Evolutionary conservation across 2,329 filamentous ascomycete genomes (phyloP).

Genomic region (Scytalidium sp.): DNA sequence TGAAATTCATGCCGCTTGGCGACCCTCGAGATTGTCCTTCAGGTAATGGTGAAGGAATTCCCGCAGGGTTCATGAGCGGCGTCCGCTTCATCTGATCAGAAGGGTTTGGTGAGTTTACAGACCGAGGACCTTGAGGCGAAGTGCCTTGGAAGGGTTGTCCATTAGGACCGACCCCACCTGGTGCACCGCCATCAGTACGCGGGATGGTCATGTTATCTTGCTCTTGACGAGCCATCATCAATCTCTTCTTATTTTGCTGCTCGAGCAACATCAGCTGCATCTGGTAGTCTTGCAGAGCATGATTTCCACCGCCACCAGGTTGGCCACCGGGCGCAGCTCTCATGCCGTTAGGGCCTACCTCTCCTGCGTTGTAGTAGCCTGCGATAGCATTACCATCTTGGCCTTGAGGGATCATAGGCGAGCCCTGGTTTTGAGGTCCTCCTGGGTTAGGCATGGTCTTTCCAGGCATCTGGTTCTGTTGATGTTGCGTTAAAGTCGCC

Average conservation of each 20-base stretch:
- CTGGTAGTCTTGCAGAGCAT: conserved; percentile 82
- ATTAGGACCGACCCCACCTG: conserved; percentile 52
- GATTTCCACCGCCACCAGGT: conserved; percentile 47
- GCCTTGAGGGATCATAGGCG: conserved; percentile 76
- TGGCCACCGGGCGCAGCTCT: conserved; percentile 46
- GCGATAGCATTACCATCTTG: conserved; percentile 58
- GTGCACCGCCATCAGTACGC: conserved; percentile 40
- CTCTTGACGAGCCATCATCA: conserved; percentile 77
- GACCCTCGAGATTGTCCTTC: conserved; percentile 68
- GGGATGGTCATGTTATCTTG: conserved; percentile 63
- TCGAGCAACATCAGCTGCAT: conserved; percentile 87
- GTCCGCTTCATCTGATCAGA: conserved; percentile 78
- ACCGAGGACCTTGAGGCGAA: conserved; percentile 64
- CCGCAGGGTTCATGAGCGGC: conserved; percentile 67
- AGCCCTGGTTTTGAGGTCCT: conserved; percentile 73
- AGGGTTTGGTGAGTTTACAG: conserved; percentile 73
- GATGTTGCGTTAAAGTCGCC: conserved; percentile 78
- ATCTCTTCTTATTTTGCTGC: conserved; percentile 82
- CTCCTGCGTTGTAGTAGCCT: conserved; percentile 61
- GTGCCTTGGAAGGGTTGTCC: conserved; percentile 64
- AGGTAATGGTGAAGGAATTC: conserved; percentile 68
- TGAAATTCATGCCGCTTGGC: conserved; percentile 62
- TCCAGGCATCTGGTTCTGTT: conserved; percentile 73
- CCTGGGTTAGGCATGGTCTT: conserved; percentile 75
- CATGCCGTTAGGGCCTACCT: conserved; percentile 59